Evolutionary conservation across 2,329 filamentous ascomycete genomes (phyloP).

Genomic region (Endocalyx cinctus): DNA sequence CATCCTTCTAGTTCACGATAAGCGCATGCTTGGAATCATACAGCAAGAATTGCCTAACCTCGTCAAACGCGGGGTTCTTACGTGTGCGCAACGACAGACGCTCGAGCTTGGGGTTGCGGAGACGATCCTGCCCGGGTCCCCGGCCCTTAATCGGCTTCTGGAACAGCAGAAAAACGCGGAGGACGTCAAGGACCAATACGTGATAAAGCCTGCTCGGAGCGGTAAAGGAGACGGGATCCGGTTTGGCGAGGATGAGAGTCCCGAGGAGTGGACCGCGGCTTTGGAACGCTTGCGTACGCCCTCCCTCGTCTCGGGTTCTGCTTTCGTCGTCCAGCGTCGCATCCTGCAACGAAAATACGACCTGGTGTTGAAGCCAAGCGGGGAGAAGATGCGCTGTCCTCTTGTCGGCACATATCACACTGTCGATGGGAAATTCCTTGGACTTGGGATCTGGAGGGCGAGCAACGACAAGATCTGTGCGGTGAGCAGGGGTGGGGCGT

Average conservation of each 20-base stretch:
- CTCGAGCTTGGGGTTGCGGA: slow-evolving; percentile 27
- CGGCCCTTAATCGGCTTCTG: slow-evolving; percentile 18
- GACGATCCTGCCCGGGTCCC: slow-evolving; percentile 28
- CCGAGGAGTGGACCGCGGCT: slow-evolving; percentile 22
- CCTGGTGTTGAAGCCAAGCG: slow-evolving; percentile 23
- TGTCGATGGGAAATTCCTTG: slow-evolving; percentile 11
- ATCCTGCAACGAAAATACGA: slow-evolving; percentile 28
- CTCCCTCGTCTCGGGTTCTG: slow-evolving; percentile 3
- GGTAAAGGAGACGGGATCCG: slow-evolving; percentile 36
- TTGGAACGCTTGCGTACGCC: slow-evolving; percentile 14
- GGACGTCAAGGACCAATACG: slow-evolving; percentile 20
- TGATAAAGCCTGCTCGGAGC: slow-evolving; percentile 34
- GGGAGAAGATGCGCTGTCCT: slow-evolving; percentile 19
- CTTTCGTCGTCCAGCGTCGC: slow-evolving; percentile 26
- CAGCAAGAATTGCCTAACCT: slow-evolving; percentile 28
- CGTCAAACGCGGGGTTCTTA: slow-evolving; percentile 21
- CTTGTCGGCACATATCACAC: slow-evolving; percentile 31
- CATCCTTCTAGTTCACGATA: slow-evolving; percentile 36
- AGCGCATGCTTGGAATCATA: slow-evolving; percentile 37
- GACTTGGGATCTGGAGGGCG: slow-evolving; percentile 28
- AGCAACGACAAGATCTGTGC: slow-evolving; percentile 27
- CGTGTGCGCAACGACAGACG: slow-evolving; percentile 17
- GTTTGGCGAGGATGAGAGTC: slow-evolving; percentile 31
- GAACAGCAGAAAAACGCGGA: slow-evolving; percentile 7
- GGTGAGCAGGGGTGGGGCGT: slow-evolving; percentile 27